Conservation (phyloP, 805 yeast genomes). For the Wickerhamomyces chaumierensis region DNA sequence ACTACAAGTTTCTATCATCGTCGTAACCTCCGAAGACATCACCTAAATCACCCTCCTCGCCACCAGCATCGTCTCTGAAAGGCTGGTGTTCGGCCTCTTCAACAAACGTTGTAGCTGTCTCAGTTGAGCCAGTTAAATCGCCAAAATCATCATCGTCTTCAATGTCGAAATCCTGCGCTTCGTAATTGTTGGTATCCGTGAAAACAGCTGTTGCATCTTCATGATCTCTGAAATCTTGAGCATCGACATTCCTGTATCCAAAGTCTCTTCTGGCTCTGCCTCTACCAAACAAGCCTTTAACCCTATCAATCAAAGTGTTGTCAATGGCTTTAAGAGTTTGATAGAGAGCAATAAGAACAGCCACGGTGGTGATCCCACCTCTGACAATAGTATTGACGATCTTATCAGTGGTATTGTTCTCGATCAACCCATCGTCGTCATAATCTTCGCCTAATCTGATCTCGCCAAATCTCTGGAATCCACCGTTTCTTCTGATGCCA, state of each 20-base stretch:
- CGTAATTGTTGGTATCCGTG: constrained; percentile 11
- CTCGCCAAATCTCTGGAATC: constrained; percentile 60
- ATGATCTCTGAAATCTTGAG: constrained; percentile 15
- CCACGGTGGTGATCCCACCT: constrained; percentile 24
- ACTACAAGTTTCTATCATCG: background rate
- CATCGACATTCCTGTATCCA: constrained; percentile 13
- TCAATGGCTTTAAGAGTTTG: constrained; percentile 19
- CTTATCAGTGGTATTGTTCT: constrained; percentile 37
- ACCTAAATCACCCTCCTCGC: background rate
- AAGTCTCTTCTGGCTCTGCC: constrained; percentile 16
- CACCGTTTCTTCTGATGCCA: constrained; percentile 69
- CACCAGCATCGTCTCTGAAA: background rate
- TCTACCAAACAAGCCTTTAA: constrained; percentile 11
- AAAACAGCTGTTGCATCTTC: constrained; percentile 9
- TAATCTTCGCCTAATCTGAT: constrained; percentile 79
- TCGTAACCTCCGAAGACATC: background rate
- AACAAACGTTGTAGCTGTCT: background rate
- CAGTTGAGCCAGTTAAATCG: background rate
- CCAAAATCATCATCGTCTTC: constrained; percentile 15
- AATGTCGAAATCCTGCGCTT: constrained; percentile 16
- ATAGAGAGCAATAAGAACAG: constrained; percentile 20
- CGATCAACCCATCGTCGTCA: constrained; percentile 55
- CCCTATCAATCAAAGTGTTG: constrained; percentile 7
- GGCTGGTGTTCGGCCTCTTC: background rate
- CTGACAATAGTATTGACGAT: constrained; percentile 37